phyloP scores from a whole-genome alignment of 805 yeast genomes.

The Ogataea paraovalis region DNA sequence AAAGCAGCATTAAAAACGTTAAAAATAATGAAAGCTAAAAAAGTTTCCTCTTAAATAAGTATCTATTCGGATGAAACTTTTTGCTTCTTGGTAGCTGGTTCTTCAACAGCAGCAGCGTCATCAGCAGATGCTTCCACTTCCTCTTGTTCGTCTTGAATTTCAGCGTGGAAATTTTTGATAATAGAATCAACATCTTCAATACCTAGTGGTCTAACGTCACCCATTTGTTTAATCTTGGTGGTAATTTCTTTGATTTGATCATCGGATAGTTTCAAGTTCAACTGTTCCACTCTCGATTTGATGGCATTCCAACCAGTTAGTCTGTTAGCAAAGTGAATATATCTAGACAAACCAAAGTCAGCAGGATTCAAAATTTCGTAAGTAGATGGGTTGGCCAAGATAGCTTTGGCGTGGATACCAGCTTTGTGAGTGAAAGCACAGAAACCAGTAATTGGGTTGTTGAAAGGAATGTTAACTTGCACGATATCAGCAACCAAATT shows the following conservation, averaged over 20 bases:
- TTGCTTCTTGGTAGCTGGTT: conserved; percentile 36
- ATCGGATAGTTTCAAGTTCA: conserved; percentile 51
- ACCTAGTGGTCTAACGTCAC: conserved; percentile 56
- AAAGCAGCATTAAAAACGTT: neutral
- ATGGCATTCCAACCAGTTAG: conserved; percentile 64
- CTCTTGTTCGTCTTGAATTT: conserved; percentile 25
- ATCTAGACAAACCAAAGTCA: conserved; percentile 58
- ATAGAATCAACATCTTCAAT: conserved; percentile 61
- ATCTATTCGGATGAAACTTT: conserved; percentile 11
- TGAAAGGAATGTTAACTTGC: conserved; percentile 56
- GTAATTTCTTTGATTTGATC: conserved; percentile 57
- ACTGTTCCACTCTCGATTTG: conserved; percentile 57
- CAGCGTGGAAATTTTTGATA: conserved; percentile 51
- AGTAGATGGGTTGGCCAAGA: conserved; percentile 60
- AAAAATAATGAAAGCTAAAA: neutral
- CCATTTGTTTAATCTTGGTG: conserved; percentile 49
- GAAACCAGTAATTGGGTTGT: conserved; percentile 61
- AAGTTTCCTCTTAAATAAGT: neutral
- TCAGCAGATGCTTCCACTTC: conserved; percentile 6
- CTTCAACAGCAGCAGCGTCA: conserved; percentile 1
- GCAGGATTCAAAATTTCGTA: conserved; percentile 56
- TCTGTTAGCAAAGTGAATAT: conserved; percentile 58
- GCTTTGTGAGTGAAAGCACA: conserved; percentile 65
- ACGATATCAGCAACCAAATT: conserved; percentile 57
- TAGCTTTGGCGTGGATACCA: conserved; percentile 61